A percentile compares a stretch with the other conserved stretches of the same genome.
Conservation (phyloP, 805 yeast genomes). For the Metschnikowia similis region DNA sequence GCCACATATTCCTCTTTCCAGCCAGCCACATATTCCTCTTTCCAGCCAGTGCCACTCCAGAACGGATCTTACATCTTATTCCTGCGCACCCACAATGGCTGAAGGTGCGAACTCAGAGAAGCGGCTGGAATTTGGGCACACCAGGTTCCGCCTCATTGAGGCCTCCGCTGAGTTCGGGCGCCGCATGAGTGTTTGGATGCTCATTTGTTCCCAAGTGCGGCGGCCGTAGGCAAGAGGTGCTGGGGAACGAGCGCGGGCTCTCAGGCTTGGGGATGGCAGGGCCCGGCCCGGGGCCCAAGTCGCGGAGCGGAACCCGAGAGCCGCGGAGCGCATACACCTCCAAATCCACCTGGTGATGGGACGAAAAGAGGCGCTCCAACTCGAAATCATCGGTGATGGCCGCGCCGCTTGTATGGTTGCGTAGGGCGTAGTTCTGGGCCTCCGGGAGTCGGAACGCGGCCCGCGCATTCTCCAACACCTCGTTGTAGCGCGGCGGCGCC, state of each 20-base stretch:
- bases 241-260: conserved; percentile 1
- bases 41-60: no score
- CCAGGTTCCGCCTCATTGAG: conserved; percentile 1
- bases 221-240: conserved; percentile 32
- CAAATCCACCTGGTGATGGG: conserved; percentile 29
- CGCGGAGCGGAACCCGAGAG: conserved; percentile 1
- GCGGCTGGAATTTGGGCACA: conserved; percentile 17
- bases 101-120: conserved; percentile 1
- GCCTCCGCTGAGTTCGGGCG: conserved; percentile 5
- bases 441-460: conserved; percentile 52
- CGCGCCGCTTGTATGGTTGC: conserved; percentile 22
- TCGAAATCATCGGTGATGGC: conserved; percentile 32
- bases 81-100: no score
- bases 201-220: conserved; percentile 22
- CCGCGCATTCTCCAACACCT: conserved; percentile 73
- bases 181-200: conserved; percentile 10
- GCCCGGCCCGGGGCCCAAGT: background rate
- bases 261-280: background rate
- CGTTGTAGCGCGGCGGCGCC: conserved; percentile 77
- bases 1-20: no score
- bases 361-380: conserved; percentile 34
- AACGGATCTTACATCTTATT: no score
- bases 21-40: no score
- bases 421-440: conserved; percentile 23
- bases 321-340: conserved; percentile 29